A percentile compares a stretch with the other conserved stretches of the same genome.
Evolutionary conservation across 441 rosid genomes (phyloP).

Genomic region (Pelargonium australe): DNA sequence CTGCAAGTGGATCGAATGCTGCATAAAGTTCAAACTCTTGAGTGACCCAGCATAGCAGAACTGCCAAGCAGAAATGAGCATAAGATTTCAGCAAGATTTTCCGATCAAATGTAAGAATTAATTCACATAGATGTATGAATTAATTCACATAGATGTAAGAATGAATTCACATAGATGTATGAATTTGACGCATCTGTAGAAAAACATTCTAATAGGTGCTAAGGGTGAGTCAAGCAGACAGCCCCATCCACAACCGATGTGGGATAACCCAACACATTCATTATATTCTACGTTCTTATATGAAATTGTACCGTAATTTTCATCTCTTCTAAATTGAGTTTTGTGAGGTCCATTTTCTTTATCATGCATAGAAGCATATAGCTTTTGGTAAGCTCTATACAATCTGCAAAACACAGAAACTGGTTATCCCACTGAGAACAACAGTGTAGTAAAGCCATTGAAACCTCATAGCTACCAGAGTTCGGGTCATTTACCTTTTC

Average conservation of each 20-base stretch:
- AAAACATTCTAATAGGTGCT: no score
- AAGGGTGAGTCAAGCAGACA: no score
- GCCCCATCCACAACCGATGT: no score
- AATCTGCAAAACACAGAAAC: slow-evolving; percentile 48
- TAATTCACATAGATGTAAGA: no score
- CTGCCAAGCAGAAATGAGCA: slow-evolving; percentile 31
- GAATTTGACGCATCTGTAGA: no score
- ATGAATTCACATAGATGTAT: no score
- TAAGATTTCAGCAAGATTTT: slow-evolving; percentile 9
- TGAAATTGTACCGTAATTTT: slow-evolving; percentile 49
- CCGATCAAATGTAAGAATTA: not conserved
- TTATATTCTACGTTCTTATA: not conserved
- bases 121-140: no score
- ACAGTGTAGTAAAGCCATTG: not conserved
- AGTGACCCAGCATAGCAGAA: slow-evolving; percentile 91
- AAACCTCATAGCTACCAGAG: not conserved
- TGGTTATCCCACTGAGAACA: slow-evolving; percentile 13
- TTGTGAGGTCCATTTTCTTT: slow-evolving; percentile 79
- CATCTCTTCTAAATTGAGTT: slow-evolving; percentile 96
- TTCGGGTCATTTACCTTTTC: slow-evolving; percentile 50
- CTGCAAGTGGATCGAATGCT: slow-evolving; percentile 94
- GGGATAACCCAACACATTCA: no score
- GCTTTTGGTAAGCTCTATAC: slow-evolving; percentile 89
- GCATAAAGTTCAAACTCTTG: slow-evolving; percentile 97
- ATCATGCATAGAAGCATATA: slow-evolving; percentile 84